Evolutionary conservation across 257 asterid species (phyloP), one percentile per base, ranked within the genome.

Genomic region (Apocynum venetum): DNA sequence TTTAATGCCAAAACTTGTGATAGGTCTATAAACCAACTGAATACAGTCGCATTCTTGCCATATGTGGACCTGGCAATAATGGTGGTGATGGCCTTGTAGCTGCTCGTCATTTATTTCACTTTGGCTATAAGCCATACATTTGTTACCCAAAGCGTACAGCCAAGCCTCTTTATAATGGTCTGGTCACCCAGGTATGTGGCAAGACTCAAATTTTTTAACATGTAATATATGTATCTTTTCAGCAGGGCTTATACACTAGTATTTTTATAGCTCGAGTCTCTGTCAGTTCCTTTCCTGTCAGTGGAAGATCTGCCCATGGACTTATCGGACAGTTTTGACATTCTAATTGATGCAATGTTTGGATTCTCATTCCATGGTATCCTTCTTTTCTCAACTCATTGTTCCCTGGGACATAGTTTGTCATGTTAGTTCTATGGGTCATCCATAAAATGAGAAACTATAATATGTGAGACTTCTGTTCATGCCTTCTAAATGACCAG

Each of bases 41-140:
- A 81, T 80, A 74, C 77, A 87, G 78, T 60, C 96, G 92, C 14
- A 89, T 95, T 73, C 98, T 95, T 80, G 91, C 86, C 78, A 81
- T 95, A 71, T 95, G 98, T 70, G 98, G 98, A 61, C 97, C 99
- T 10, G 99, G 99, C 46, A 95, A 95, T 82, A 95, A 95, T 84
- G 98, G 98, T 31, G 99, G 97, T 36, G 97, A 95, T 83, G 98
- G 99, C 61, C 97, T 95, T 80, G 99, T 95, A 19, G 99, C 96
- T 77, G 98, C 97, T 83, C 97, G 99, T 57, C 99, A 93, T 87
- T 87, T 95, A 84, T 84, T 87, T 83, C 98, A 91, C 84, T 95
- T 95, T 78, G 98, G 98, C 10, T 95, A 88, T 72, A 87, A 85
- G 77, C 96, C 92, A 40, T 84, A 64, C 82, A 77, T 95, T 73